Percentiles rank a stretch among this genome's conserved stretches.
Conservation (phyloP, 495 filamentous ascomycete species). For the Diplogelasinospora grovesii region DNA sequence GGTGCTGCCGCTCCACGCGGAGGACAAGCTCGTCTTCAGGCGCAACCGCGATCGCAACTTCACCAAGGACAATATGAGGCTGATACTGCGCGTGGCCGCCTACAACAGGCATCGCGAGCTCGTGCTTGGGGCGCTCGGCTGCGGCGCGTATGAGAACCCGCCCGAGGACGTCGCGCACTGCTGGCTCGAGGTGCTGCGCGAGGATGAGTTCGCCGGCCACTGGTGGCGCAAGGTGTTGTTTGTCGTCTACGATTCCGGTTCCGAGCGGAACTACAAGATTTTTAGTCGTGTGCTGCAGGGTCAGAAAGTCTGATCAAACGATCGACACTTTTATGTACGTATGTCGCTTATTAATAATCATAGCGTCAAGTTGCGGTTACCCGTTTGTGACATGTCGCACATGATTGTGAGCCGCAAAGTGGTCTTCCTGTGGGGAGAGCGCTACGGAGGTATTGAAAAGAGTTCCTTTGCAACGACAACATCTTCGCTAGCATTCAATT, state of each 20-base stretch:
- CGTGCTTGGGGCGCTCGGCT: slow-evolving; percentile 59
- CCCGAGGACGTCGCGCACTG: slow-evolving; percentile 45
- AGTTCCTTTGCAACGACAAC: too few relatives aligned
- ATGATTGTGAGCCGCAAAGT: too few relatives aligned
- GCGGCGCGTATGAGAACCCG: slow-evolving; percentile 57
- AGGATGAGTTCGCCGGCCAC: slow-evolving; percentile 52
- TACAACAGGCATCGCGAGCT: slow-evolving; percentile 43
- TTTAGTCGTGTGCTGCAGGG: background rate
- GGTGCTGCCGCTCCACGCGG: too few relatives aligned
- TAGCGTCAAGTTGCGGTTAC: too few relatives aligned
- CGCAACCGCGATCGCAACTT: slow-evolving; percentile 26
- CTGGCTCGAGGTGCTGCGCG: slow-evolving; percentile 50
- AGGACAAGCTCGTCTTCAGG: slow-evolving; percentile 21
- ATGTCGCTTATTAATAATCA: too few relatives aligned
- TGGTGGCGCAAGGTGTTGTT: slow-evolving; percentile 49
- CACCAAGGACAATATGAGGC: slow-evolving; percentile 53
- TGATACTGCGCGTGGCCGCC: slow-evolving; percentile 48
- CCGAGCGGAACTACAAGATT: background rate
- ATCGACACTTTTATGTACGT: too few relatives aligned
- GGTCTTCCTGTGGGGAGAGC: too few relatives aligned
- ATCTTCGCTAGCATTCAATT: too few relatives aligned
- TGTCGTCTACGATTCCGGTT: slow-evolving; percentile 29
- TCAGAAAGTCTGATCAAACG: background rate
- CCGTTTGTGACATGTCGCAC: too few relatives aligned
- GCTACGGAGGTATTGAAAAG: too few relatives aligned